Evolutionary conservation across 257 asterid species (phyloP).

Genomic region (Nicotiana tabacum): DNA sequence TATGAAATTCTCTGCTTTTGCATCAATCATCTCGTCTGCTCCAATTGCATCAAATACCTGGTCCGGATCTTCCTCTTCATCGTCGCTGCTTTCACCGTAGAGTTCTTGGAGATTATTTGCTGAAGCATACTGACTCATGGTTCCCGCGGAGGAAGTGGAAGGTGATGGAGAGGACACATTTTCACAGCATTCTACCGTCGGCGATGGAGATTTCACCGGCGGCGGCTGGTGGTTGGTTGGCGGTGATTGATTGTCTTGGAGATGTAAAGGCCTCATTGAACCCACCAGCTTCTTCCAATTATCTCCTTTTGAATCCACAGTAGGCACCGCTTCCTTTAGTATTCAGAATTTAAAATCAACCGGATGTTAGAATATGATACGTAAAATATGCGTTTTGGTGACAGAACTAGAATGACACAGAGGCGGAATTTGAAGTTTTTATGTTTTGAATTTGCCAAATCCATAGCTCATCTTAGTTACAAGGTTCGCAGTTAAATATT

Average conservation of each 20-base stretch:
- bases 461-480: no score
- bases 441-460: no score
- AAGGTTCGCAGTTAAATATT: no score
- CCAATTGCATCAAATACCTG: constrained; percentile 26
- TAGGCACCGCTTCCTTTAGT: neutral
- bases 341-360: neutral
- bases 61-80: constrained; percentile 23
- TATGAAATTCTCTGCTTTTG: constrained; percentile 36
- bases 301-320: constrained; percentile 14
- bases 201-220: neutral
- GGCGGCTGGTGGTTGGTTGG: constrained; percentile 10
- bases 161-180: neutral
- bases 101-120: constrained; percentile 32
- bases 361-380: no score
- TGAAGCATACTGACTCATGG: constrained; percentile 39
- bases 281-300: constrained; percentile 66
- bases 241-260: constrained; percentile 39
- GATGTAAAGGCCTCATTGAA: constrained; percentile 66
- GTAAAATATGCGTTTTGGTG: no score
- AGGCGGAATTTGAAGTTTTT: no score
- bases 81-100: neutral
- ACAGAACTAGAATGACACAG: no score
- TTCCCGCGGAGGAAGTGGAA: constrained; percentile 9
- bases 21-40: constrained; percentile 37
- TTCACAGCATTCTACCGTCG: neutral